phyloP scores from a whole-genome alignment of 2,329 filamentous ascomycete species.

The Verticillium albo-atrum region DNA sequence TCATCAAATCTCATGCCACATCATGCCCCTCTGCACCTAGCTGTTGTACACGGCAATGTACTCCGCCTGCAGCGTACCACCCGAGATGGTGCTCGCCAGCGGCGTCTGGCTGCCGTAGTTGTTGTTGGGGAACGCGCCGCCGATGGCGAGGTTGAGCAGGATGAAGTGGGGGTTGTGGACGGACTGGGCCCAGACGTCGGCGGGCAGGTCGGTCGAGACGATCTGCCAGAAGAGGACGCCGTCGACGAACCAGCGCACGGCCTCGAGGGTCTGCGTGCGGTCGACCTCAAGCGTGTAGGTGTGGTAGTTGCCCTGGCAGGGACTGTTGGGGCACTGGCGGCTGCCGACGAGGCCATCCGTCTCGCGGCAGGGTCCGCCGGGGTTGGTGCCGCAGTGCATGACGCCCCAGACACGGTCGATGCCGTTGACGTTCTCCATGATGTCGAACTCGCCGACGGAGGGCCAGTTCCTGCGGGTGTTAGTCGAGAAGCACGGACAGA shows the following conservation, averaged over 20 bases:
- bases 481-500: not conserved
- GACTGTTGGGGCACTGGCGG: conserved; percentile 7
- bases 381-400: conserved; percentile 35
- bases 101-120: conserved; percentile 6
- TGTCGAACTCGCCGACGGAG: conserved; percentile 36
- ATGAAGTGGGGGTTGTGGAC: conserved; percentile 26
- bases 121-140: conserved; percentile 27
- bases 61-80: conserved; percentile 10
- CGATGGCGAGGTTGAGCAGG: conserved; percentile 34
- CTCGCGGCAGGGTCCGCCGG: conserved; percentile 38
- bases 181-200: conserved; percentile 24
- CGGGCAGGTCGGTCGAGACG: conserved; percentile 18
- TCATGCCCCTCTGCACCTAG: not conserved
- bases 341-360: conserved; percentile 23
- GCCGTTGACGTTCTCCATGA: conserved; percentile 39
- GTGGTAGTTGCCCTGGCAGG: conserved; percentile 27
- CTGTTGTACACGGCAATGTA: conserved; percentile 16
- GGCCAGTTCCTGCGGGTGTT: conserved; percentile 30
- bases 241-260: conserved; percentile 30
- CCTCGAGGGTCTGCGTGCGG: conserved; percentile 22
- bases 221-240: conserved; percentile 21
- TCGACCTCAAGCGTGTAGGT: conserved; percentile 28
- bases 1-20: too few relatives aligned
- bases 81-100: conserved; percentile 8
- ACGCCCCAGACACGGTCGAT: conserved; percentile 26